Base-by-base conservation (phyloP, 1,284 basidiomycete species). In the Microbotryum lychnidis-dioicae region DNA sequence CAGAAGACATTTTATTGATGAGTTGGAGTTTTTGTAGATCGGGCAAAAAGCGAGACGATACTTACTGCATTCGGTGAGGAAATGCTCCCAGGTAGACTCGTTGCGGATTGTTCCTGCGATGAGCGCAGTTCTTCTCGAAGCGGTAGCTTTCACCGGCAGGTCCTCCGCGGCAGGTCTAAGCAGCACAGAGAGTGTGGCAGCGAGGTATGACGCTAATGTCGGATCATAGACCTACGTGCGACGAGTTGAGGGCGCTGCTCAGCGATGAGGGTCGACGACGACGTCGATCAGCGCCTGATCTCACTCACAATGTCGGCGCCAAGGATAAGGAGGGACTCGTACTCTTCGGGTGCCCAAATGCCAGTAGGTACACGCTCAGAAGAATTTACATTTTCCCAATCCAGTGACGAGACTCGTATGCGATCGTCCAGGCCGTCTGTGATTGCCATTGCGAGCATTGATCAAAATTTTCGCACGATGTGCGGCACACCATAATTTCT, bases 291-390 rank as follows among this genome's bases (percentile, higher is more conserved):
- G 12, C 37, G 9, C 12, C 4, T 42, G 37, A 42, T 53, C 51
- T 12, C 14, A 54, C 64, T 45, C 14, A 64, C 67, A n/a, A 68
- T 64, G 49, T 68, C 67, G 16, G 67, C 67, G 1, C 67, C 67
- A 12, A 68, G 29, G 29, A 68, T 37, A 4, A 68, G 33, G 12
- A 57, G 53, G 6, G 60, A 16, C 16, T 48, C 21, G 4, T 4
- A 45, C 4, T 42, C 62, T 6, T 14, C 31, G 14, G 46, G 50
- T 16, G 0, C 16, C 44, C 6, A 4, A 1, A 27, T 55, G 53
- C 66, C 66, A 67, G 1, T 23, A 16, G 0, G n/a, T 2, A 1
- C 61, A 51, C 33, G 25, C 50, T 1, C 6, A 54, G 7, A 31
- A 27, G 9, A 8, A 8, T 0, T 27, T 21, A 58, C 54, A 0